Conservation (phyloP, 2,329 filamentous ascomycete genomes). For the Claviceps sp. region DNA sequence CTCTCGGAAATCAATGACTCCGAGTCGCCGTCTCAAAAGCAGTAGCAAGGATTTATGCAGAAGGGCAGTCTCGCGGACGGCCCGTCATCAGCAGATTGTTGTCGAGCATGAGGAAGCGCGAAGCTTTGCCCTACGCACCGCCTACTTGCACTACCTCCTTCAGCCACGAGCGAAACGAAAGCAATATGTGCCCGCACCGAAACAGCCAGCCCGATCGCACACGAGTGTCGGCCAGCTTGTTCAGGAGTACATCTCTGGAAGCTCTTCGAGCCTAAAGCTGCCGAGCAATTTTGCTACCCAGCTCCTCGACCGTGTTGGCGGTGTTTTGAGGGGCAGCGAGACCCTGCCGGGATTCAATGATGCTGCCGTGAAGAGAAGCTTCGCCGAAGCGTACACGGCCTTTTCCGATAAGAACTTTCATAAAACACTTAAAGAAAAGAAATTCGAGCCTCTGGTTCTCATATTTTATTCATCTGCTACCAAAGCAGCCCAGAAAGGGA, state of each 20-base stretch:
- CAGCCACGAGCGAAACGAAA: slow-evolving; percentile 82
- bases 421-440: slow-evolving; percentile 81
- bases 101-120: slow-evolving; percentile 71
- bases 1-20: slow-evolving; percentile 33
- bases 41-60: slow-evolving; percentile 29
- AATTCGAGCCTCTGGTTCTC: slow-evolving; percentile 81
- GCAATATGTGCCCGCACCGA: slow-evolving; percentile 63
- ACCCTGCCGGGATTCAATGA: slow-evolving; percentile 80
- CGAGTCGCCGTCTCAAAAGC: slow-evolving; percentile 29
- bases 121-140: slow-evolving; percentile 77
- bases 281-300: slow-evolving; percentile 39
- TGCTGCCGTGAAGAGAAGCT: slow-evolving; percentile 79
- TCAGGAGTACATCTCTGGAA: slow-evolving; percentile 60
- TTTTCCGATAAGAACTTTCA: slow-evolving; percentile 82
- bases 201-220: slow-evolving; percentile 46
- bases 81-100: slow-evolving; percentile 28
- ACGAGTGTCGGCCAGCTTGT: slow-evolving; percentile 75
- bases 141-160: slow-evolving; percentile 84
- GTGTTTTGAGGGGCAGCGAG: slow-evolving; percentile 70
- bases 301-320: slow-evolving; percentile 60
- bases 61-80: slow-evolving; percentile 25
- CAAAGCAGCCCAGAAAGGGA: slow-evolving; percentile 65
- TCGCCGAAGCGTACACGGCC: slow-evolving; percentile 86
- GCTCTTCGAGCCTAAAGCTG: slow-evolving; percentile 38
- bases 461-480: slow-evolving; percentile 95